phyloP scores from a whole-genome alignment of 2,329 filamentous ascomycete genomes.

The Zalaria sp. region DNA sequence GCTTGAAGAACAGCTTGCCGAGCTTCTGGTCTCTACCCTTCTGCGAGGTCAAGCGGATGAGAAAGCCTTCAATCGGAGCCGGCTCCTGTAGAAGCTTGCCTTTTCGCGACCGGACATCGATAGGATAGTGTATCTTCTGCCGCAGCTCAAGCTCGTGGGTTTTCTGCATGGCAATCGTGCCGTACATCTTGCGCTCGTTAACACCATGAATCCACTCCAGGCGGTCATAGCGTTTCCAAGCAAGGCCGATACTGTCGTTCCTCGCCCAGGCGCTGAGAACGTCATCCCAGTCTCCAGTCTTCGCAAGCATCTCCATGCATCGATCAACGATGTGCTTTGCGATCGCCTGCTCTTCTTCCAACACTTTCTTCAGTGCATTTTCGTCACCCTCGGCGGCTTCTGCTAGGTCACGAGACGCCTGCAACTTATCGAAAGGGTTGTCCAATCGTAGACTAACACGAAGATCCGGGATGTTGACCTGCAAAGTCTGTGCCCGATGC shows the following conservation, averaged over 20 bases:
- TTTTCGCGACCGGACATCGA: constrained; percentile 24
- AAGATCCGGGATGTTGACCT: constrained; percentile 50
- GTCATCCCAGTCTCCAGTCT: constrained; percentile 43
- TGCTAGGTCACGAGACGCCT: constrained; percentile 26
- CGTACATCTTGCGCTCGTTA: constrained; percentile 56
- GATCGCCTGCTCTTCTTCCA: constrained; percentile 39
- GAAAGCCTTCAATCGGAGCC: constrained; percentile 49
- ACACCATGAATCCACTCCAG: constrained; percentile 54
- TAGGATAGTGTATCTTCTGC: constrained; percentile 51
- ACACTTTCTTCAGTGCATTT: constrained; percentile 28
- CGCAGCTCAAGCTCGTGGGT: constrained; percentile 53
- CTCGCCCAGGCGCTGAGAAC: constrained; percentile 45
- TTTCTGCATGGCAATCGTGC: constrained; percentile 51
- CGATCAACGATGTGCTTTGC: constrained; percentile 41
- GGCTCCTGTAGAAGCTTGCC: constrained; percentile 41
- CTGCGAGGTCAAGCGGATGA: constrained; percentile 51
- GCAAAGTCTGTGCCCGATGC: constrained; percentile 39
- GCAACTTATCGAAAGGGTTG: constrained; percentile 43
- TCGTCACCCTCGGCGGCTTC: constrained; percentile 31
- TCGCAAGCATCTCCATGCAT: constrained; percentile 44
- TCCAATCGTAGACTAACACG: constrained; percentile 43
- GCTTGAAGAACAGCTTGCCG: constrained; percentile 49
- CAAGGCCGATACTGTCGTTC: constrained; percentile 46
- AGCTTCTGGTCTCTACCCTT: constrained; percentile 43
- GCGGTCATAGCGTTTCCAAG: constrained; percentile 55